Conservation (phyloP, 768 basidiomycete genomes). For the Mycena filopes region DNA sequence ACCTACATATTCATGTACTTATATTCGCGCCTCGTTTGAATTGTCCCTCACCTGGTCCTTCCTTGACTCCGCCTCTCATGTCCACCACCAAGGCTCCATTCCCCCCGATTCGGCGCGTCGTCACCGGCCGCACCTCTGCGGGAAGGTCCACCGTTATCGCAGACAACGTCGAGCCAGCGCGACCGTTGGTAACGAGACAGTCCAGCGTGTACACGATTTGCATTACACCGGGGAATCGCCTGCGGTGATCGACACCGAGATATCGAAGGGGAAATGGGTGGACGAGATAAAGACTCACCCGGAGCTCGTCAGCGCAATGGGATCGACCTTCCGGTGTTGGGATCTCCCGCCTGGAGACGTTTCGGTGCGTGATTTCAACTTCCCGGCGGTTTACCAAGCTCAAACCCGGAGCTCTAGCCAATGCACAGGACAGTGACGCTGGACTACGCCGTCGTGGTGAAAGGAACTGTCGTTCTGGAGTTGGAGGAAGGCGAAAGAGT, state of each 20-base stretch:
- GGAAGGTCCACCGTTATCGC: slow-evolving; percentile 23
- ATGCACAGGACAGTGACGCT: slow-evolving; percentile 37
- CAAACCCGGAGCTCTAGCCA: slow-evolving; percentile 15
- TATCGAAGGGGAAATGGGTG: slow-evolving; percentile 19
- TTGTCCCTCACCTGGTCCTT: not conserved
- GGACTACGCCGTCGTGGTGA: slow-evolving; percentile 38
- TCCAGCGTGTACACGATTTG: slow-evolving; percentile 18
- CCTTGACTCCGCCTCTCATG: not conserved
- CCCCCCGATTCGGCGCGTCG: slow-evolving; percentile 26
- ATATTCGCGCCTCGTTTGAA: no score
- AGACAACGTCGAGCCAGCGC: slow-evolving; percentile 15
- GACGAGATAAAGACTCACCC: slow-evolving; percentile 19
- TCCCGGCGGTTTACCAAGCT: no score
- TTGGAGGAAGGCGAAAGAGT: slow-evolving; percentile 37
- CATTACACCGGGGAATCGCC: slow-evolving; percentile 9
- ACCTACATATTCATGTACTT: no score
- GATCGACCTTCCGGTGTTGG: slow-evolving; percentile 17
- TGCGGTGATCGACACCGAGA: slow-evolving; percentile 23
- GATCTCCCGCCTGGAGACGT: slow-evolving; percentile 25
- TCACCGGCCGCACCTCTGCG: slow-evolving; percentile 24
- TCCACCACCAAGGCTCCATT: slow-evolving; percentile 18
- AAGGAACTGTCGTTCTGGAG: slow-evolving; percentile 34
- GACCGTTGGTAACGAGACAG: slow-evolving; percentile 11
- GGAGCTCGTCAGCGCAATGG: slow-evolving; percentile 17
- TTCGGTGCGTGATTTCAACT: not conserved